Conservation (phyloP, 176 grass and related monocot species). For the Hyparrhenia diplandra region DNA sequence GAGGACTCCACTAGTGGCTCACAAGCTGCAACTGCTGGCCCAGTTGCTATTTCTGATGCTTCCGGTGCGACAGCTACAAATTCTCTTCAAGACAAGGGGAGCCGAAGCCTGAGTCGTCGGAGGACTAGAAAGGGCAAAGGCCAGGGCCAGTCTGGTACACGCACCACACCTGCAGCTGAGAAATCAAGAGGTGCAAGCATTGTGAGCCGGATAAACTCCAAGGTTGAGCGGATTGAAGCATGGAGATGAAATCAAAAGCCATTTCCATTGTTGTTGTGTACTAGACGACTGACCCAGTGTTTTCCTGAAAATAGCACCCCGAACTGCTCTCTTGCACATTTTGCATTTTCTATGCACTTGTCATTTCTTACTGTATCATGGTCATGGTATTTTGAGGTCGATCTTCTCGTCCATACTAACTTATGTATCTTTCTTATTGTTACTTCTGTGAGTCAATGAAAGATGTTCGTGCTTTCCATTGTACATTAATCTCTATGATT, state of each 20-base stretch:
- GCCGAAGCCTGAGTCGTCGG: constrained; percentile 32
- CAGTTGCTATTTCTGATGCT: constrained; percentile 16
- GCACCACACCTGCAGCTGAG: constrained; percentile 25
- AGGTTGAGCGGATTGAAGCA: constrained; percentile 65
- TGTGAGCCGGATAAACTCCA: constrained; percentile 71
- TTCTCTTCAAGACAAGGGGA: constrained; percentile 42
- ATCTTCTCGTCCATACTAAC: constrained; percentile 17
- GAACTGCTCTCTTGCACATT: constrained; percentile 28
- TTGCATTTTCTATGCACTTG: constrained; percentile 23
- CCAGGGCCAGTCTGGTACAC: constrained; percentile 25
- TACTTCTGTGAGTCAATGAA: constrained; percentile 41
- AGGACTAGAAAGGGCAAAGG: constrained; percentile 53
- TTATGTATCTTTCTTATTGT: constrained; percentile 28
- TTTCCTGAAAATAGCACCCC: constrained; percentile 42
- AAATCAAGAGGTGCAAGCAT: constrained; percentile 64
- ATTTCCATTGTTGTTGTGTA: neutral
- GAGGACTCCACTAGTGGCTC: constrained; percentile 32
- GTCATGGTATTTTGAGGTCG: constrained; percentile 19
- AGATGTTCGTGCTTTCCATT: constrained; percentile 15
- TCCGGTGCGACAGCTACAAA: constrained; percentile 15
- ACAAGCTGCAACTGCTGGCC: constrained; percentile 17
- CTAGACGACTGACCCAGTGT: constrained; percentile 40
- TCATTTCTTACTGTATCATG: constrained; percentile 16
- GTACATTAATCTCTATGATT: constrained; percentile 6
- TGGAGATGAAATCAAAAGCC: constrained; percentile 57